Conservation (phyloP, 2,329 filamentous ascomycete species). For the Exophiala mesophila region DNA sequence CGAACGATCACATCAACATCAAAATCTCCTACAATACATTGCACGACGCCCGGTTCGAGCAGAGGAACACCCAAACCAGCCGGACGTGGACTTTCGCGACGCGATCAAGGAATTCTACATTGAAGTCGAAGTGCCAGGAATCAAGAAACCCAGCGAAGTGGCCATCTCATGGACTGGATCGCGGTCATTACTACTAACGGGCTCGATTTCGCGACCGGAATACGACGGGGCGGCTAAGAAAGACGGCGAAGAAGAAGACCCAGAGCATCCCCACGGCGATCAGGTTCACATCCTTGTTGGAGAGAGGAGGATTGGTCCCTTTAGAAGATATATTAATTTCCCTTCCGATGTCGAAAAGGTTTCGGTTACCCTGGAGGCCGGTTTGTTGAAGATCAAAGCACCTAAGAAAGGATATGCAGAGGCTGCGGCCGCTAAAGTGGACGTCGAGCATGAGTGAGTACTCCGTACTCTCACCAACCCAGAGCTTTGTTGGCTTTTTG, state of each 20-base stretch:
- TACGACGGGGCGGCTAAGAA: constrained; percentile 7
- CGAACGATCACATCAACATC: constrained; percentile 19
- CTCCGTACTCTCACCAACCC: no score
- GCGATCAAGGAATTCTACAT: constrained; percentile 20
- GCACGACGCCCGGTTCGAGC: constrained; percentile 14
- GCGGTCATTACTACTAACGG: constrained; percentile 16
- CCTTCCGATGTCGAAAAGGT: constrained; percentile 22
- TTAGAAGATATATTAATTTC: constrained; percentile 23
- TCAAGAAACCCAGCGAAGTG: constrained; percentile 21
- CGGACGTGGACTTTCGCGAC: constrained; percentile 22
- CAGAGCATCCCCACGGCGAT: constrained; percentile 8
- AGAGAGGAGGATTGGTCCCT: constrained; percentile 19
- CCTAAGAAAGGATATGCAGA: constrained; percentile 22
- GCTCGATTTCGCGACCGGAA: constrained; percentile 13
- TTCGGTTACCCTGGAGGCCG: constrained; percentile 20
- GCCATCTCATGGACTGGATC: constrained; percentile 20
- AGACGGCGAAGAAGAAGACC: constrained; percentile 19
- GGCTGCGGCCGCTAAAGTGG: constrained; percentile 12
- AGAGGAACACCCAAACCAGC: constrained; percentile 24
- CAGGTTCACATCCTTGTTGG: constrained; percentile 18
- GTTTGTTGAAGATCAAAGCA: constrained; percentile 20
- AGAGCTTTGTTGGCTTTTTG: no score
- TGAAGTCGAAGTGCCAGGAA: constrained; percentile 21
- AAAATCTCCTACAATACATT: constrained; percentile 16
- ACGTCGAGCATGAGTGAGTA: constrained; percentile 24